Percentiles rank a stretch among this genome's conserved stretches.
Conservation (phyloP, 1,139 yeast species). For the Debaryomyces nepalensis region DNA sequence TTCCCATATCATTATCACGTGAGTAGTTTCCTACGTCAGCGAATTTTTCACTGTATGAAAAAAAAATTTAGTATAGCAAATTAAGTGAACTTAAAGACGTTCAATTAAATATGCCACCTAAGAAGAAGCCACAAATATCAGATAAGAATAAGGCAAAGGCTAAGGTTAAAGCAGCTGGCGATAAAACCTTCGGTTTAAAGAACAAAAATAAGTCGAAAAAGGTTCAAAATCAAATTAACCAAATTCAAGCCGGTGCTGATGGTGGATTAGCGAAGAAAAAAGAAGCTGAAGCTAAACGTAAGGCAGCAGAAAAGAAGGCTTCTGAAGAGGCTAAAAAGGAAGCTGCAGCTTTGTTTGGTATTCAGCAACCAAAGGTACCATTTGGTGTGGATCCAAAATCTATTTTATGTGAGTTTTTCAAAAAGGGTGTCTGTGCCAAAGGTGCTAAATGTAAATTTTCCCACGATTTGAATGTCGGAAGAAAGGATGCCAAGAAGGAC, state of each 20-base stretch:
- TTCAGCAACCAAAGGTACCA: conserved; percentile 84
- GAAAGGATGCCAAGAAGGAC: conserved; percentile 90
- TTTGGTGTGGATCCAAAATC: conserved; percentile 98
- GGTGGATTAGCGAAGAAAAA: conserved; percentile 70
- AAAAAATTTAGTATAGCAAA: conserved; percentile 4
- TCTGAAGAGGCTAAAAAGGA: conserved; percentile 88
- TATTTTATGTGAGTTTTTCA: conserved; percentile 88
- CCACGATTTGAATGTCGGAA: conserved; percentile 84
- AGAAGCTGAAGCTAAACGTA: conserved; percentile 74
- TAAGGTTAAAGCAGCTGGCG: conserved; percentile 73
- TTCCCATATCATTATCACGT: conserved; percentile 6
- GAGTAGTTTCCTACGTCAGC: conserved; percentile 11
- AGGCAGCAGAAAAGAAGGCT: conserved; percentile 87
- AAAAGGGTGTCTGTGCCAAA: conserved; percentile 85
- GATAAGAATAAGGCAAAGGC: conserved; percentile 69
- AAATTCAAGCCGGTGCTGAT: conserved; percentile 67
- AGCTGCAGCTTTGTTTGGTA: conserved; percentile 76
- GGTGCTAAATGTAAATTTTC: conserved; percentile 93
- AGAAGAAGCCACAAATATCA: conserved; percentile 66
- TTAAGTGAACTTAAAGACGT: conserved; percentile 1
- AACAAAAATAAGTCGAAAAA: conserved; percentile 91
- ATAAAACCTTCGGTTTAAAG: conserved; percentile 93
- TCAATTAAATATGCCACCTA: conserved; percentile 61
- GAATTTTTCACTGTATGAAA: conserved; percentile 9
- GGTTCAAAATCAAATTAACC: conserved; percentile 85